These are phyloP conservation scores for Zea luxurians DNA, from an alignment of 176 grass and related monocot genomes.

Conservation along the genomic window DNA sequence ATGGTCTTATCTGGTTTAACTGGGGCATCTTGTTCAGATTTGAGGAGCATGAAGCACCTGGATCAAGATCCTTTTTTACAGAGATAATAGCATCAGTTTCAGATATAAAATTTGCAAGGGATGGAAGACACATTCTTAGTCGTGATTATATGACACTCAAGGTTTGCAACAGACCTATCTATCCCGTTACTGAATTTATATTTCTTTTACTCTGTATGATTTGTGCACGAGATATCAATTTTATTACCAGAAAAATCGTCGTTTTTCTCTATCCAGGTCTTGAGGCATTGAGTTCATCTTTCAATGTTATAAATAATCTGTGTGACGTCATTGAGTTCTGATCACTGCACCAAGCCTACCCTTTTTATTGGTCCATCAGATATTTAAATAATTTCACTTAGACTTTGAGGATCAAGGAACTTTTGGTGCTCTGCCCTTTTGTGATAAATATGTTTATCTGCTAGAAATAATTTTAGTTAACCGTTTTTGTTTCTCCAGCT, in stretches of 20 bases:
- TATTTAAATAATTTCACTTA: not conserved
- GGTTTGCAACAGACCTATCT: constrained; percentile 40
- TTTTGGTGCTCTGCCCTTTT: not conserved
- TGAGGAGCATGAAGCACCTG: constrained; percentile 80
- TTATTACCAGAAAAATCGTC: not conserved
- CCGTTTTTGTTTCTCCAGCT: constrained; percentile 49
- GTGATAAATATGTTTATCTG: constrained; percentile 5
- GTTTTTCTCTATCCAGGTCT: not conserved
- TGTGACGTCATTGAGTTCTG: not conserved
- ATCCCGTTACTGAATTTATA: not conserved
- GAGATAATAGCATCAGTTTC: constrained; percentile 95
- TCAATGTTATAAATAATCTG: constrained; percentile 24
- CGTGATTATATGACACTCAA: constrained; percentile 99
- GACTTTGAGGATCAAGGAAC: constrained; percentile 23
- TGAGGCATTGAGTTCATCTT: constrained; percentile 10
- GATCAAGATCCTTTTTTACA: constrained; percentile 87
- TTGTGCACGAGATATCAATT: constrained; percentile 5
- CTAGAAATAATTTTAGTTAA: constrained; percentile 9
- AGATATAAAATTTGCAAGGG: constrained; percentile 80
- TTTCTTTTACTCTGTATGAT: constrained; percentile 1
- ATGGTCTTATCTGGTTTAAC: constrained; percentile 25
- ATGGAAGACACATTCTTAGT: constrained; percentile 84
- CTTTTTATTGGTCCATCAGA: not conserved
- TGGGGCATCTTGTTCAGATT: constrained; percentile 54
- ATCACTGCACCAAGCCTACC: too few species aligned